A percentile compares a stretch with the other conserved stretches of the same genome.
phyloP scores from a whole-genome alignment of 2,329 filamentous ascomycete genomes.

The Dendryphion nanum region DNA sequence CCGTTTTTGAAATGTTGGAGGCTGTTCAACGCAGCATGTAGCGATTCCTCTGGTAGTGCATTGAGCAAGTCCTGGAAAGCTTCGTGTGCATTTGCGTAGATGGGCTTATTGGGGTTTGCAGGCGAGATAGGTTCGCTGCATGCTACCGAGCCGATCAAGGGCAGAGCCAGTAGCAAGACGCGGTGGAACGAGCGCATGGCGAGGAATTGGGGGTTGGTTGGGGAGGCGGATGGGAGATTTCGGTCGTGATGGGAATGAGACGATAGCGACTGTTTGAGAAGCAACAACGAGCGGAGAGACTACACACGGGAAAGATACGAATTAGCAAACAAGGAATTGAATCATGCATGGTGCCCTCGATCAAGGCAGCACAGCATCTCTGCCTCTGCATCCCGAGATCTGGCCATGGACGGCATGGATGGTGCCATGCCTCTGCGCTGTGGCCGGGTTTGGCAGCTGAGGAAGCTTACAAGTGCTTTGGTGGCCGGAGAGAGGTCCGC shows the following conservation, averaged over 20 bases:
- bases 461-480: background rate
- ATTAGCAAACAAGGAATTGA: constrained; percentile 5
- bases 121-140: constrained; percentile 19
- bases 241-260: constrained; percentile 2
- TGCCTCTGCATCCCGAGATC: no score
- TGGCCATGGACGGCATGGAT: no score
- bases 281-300: background rate
- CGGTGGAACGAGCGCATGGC: constrained; percentile 32
- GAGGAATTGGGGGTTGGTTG: no score
- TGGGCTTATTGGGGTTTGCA: constrained; percentile 15
- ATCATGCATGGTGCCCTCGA: constrained; percentile 1
- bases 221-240: constrained; percentile 1
- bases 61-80: constrained; percentile 57
- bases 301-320: background rate
- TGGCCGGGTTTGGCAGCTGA: constrained; percentile 1
- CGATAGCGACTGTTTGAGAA: constrained; percentile 1
- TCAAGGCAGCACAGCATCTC: background rate
- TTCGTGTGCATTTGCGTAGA: constrained; percentile 35
- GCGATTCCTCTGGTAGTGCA: constrained; percentile 56
- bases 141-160: constrained; percentile 24
- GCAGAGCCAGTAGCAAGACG: constrained; percentile 30
- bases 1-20: constrained; percentile 66
- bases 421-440: no score
- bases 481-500: constrained; percentile 1
- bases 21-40: constrained; percentile 66